A percentile compares a stretch with the other conserved stretches of the same genome.
phyloP scores from a whole-genome alignment of 225 moss, liverwort and hornwort genomes.

The Sphagnum contortum region DNA sequence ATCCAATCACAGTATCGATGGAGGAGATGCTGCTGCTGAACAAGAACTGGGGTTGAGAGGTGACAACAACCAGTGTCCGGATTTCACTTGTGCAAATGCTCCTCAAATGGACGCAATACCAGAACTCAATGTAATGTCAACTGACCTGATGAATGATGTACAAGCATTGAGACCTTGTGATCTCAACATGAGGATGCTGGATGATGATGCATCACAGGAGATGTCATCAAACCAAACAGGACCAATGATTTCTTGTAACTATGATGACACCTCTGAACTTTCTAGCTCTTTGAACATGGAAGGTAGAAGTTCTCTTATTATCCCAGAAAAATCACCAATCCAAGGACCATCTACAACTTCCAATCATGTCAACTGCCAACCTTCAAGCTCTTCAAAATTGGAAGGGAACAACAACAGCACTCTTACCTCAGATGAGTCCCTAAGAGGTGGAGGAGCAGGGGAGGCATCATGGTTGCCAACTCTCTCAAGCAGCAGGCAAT shows the following conservation, averaged over 20 bases:
- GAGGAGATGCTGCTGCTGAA: slow-evolving; percentile 26
- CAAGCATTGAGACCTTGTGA: slow-evolving; percentile 2
- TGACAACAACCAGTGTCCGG: slow-evolving; percentile 64
- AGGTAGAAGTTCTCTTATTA: neutral
- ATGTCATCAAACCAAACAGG: slow-evolving; percentile 30
- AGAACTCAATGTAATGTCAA: slow-evolving; percentile 70
- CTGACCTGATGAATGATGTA: neutral
- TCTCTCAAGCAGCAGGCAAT: too few species aligned
- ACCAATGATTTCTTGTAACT: slow-evolving; percentile 20
- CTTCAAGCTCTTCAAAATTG: neutral
- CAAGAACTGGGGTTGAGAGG: slow-evolving; percentile 45
- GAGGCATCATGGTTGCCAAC: too few species aligned
- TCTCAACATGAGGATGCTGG: slow-evolving; percentile 14
- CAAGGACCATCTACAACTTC: too few species aligned
- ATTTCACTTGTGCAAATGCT: slow-evolving; percentile 76
- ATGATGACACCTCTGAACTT: slow-evolving; percentile 19
- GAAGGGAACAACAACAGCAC: slow-evolving; percentile 32
- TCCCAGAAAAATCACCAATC: neutral
- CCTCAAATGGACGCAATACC: slow-evolving; percentile 93
- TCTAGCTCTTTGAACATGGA: slow-evolving; percentile 7
- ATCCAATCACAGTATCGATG: slow-evolving; percentile 59
- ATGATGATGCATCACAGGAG: slow-evolving; percentile 4
- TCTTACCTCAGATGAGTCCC: neutral
- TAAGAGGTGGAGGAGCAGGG: too few species aligned
- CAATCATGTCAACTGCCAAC: slow-evolving; percentile 6